phyloP scores from a whole-genome alignment of 1,284 basidiomycete species.

The Trametes pubescens region DNA sequence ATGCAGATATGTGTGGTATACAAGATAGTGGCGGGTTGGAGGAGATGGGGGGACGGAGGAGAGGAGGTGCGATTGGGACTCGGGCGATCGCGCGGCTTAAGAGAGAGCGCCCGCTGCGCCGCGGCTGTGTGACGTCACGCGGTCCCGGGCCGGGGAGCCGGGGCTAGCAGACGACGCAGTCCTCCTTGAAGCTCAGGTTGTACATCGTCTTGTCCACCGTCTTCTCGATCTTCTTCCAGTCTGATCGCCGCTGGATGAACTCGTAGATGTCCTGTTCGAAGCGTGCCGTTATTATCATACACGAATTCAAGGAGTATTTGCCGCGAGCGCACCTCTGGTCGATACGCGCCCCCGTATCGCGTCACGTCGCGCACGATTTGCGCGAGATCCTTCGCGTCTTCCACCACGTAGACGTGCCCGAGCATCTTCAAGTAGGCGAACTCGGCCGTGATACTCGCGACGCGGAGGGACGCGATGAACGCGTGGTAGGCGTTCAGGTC shows the following conservation, averaged over 20 bases:
- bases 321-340: constrained; percentile 70
- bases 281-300: neutral
- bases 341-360: constrained; percentile 91
- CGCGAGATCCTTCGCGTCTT: constrained; percentile 93
- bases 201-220: constrained; percentile 96
- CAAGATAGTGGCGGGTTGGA: neutral
- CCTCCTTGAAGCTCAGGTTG: constrained; percentile 91
- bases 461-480: constrained; percentile 86
- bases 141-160: neutral
- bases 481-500: constrained; percentile 94
- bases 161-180: constrained; percentile 69
- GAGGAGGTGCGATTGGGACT: neutral
- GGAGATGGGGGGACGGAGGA: neutral
- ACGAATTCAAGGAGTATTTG: constrained; percentile 1
- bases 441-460: constrained; percentile 75
- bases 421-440: constrained; percentile 97
- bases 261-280: constrained; percentile 85
- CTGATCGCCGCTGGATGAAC: constrained; percentile 90
- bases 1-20: neutral
- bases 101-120: constrained; percentile 18
- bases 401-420: constrained; percentile 93
- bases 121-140: constrained; percentile 26
- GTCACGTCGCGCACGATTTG: constrained; percentile 95
- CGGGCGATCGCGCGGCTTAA: neutral
- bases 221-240: constrained; percentile 98